phyloP scores from a whole-genome alignment of 2,329 filamentous ascomycete species.

The Epichloe typhina region DNA sequence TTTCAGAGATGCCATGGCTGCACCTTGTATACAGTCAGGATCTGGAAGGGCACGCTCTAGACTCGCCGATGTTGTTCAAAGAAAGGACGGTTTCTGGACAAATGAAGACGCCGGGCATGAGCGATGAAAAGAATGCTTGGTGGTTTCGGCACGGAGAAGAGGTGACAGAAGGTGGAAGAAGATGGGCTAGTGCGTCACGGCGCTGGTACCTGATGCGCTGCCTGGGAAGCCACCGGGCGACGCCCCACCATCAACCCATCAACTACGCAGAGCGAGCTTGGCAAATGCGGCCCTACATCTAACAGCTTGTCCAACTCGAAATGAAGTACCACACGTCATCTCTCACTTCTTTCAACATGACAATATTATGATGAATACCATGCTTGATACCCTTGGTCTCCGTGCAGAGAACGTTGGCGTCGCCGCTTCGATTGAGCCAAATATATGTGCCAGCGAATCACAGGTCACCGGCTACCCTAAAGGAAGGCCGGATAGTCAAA shows the following conservation, averaged over 20 bases:
- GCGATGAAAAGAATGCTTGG: not conserved
- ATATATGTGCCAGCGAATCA: not conserved
- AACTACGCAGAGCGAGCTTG: too few relatives aligned
- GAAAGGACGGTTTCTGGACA: not conserved
- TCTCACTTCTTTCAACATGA: too few relatives aligned
- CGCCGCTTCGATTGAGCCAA: not conserved
- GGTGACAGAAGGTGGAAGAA: not conserved
- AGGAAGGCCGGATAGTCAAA: not conserved
- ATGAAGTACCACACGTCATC: too few relatives aligned
- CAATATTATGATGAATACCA: not conserved
- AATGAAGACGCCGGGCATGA: not conserved
- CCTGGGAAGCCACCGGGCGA: not conserved
- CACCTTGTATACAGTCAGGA: not conserved
- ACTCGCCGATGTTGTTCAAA: not conserved
- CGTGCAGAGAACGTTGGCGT: not conserved
- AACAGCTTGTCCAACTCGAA: too few relatives aligned
- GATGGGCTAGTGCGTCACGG: constrained; percentile 2
- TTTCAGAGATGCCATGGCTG: constrained; percentile 36
- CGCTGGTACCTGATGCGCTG: not conserved
- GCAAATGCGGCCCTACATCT: too few relatives aligned
- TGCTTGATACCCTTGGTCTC: not conserved
- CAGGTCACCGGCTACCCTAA: not conserved
- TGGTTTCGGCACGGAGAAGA: not conserved
- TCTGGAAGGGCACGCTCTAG: not conserved
- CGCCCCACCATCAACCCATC: not conserved